Evolutionary conservation across 768 basidiomycete genomes (phyloP), one percentile per base, ranked within the genome.

Genomic region (Rhizopogon salebrosus): DNA sequence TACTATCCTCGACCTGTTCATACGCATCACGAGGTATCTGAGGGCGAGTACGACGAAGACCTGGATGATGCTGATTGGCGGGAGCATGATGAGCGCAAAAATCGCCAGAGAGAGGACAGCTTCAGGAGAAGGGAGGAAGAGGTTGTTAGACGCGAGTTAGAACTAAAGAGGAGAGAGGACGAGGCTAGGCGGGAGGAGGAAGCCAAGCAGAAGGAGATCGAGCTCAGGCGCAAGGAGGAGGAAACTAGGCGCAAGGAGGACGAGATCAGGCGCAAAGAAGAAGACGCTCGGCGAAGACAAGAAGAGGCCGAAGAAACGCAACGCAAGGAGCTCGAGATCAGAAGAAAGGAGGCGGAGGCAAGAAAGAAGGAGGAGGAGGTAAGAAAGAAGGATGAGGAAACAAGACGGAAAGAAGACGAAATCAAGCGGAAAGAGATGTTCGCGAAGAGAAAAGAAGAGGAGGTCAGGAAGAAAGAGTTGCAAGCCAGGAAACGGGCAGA

Each of bases 91-190:
- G 67, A 68, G 26, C 62, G 65, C 31, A 61, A 58, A 4, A 63
- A 64, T 53, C 70, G 68, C 35, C 66, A 67, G 9, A 65, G 68
- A 42, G 70, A 67, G 24, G 64, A 61, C 51, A 60, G 64, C 60
- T 52, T 62, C 48, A 65, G 57, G 46, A 65, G 54, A 57, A 66
- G 62, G 46, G 67, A 72, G 46, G 67, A 69, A 34, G 71, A 72
- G 11, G 72, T 65, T 14, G 62, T 39, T 29, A 60, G 57, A 45
- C 68, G 64, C 4, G 70, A 73, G 50, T 68, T 67, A 31, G 67
- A 69, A 4, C 52, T 70, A 31, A 65, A 60, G 55, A 66, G 53
- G 58, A 71, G 60, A 42, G 74, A 67, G 24, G 62, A 64, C 23
- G 61, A 62, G 38, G 20, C n/a, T 6, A 36, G 18, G 11, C 55